Evolutionary conservation across 2,329 filamentous ascomycete species (phyloP), one percentile per base, ranked within the genome.

Genomic region (Acephala macrosclerotiorum): DNA sequence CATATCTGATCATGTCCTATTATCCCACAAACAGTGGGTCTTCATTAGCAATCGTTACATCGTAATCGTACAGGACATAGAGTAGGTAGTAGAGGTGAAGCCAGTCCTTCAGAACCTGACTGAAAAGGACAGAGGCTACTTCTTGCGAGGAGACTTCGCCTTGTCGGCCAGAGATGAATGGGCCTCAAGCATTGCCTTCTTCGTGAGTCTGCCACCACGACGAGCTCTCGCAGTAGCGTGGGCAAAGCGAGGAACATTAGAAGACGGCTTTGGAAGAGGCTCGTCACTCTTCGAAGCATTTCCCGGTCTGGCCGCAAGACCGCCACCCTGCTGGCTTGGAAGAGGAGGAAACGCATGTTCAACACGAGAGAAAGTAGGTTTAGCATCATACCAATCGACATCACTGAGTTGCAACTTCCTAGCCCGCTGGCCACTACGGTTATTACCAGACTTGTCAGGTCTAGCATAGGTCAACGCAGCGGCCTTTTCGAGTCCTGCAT

Each of bases 331-430:
- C 29, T 33, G 29, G 9, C 29, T 33, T 9, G 29, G 9, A n/a
- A 20, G 38, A 11, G 36, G 29, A 59, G 45, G 18, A 35, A n/a
- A 36, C 2, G 42, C 26, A 9, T 20, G 42, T 69, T 67, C 64
- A 68, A 58, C 57, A 59, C 63, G 65, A 58, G 59, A 68, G 65
- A 66, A 63, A 63, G 65, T 73, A 56, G 61, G 67, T 58, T 71
- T 72, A 64, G 70, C 63, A 66, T 71, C 83, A 82, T 95, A 97
- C 96, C 96, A 99, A 79, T 99, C 95, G 78, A 99, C 93, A 80
- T 99, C 96, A 79, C 93, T 97, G 66, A 98, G 87, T 78, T 98
- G 95, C 67, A 99, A 84, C 80, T 97, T 97, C 75, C 96, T 89
- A 65, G 92, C 89, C 70, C 94, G 91, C 78, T 97, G 94, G 66